Conservation (phyloP, 805 yeast genomes). For the Saccharomycopsis sp. region DNA sequence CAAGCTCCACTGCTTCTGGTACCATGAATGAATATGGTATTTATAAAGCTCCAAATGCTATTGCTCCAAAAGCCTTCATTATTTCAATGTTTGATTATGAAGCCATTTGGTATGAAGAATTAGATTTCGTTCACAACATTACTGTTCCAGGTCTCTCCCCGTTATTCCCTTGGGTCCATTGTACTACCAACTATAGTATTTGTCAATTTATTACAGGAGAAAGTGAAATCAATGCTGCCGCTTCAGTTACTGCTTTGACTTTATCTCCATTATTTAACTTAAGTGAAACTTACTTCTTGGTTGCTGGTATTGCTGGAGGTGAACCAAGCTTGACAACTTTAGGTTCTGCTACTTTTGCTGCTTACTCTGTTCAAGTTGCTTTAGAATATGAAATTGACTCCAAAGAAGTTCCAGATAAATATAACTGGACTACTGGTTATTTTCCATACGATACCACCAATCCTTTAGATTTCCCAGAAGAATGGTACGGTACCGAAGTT, state of each 20-base stretch:
- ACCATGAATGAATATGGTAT: constrained; percentile 3
- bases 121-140: constrained; percentile 41
- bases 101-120: constrained; percentile 40
- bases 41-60: constrained; percentile 9
- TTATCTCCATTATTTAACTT: constrained; percentile 47
- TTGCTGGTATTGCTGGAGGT: constrained; percentile 61
- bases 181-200: constrained; percentile 39
- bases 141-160: constrained; percentile 61
- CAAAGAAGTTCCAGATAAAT: constrained; percentile 30
- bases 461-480: constrained; percentile 40
- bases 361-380: constrained; percentile 51
- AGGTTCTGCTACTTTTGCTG: constrained; percentile 52
- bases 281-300: constrained; percentile 46
- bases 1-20: not conserved
- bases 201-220: constrained; percentile 63
- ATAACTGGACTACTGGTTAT: constrained; percentile 52
- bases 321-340: constrained; percentile 44
- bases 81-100: constrained; percentile 47
- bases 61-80: constrained; percentile 42
- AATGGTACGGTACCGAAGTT: constrained; percentile 54
- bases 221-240: constrained; percentile 58
- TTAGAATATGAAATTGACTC: constrained; percentile 50
- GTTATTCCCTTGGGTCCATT: constrained; percentile 44
- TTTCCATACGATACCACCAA: constrained; percentile 42
- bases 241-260: constrained; percentile 43